Conservation (phyloP, 495 filamentous ascomycete species). For the Penicillium ucsense region DNA sequence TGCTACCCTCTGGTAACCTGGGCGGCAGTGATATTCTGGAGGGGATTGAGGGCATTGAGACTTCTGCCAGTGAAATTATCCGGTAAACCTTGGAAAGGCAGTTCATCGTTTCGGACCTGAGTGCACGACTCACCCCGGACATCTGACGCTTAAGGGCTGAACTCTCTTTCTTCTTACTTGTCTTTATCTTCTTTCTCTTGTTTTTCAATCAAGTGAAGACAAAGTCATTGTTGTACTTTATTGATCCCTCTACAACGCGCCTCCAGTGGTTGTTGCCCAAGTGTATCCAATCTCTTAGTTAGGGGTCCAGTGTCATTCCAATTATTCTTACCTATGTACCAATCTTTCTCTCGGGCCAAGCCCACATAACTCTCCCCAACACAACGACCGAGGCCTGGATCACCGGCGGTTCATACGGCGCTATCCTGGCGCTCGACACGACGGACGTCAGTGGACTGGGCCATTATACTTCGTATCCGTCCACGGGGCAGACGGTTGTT, state of each 20-base stretch:
- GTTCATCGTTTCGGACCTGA: neutral
- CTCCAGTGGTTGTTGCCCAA: too few relatives aligned
- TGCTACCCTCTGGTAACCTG: conserved; percentile 56
- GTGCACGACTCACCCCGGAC: too few relatives aligned
- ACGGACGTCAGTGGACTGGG: conserved; percentile 34
- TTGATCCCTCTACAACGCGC: conserved; percentile 5
- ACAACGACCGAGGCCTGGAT: conserved; percentile 28
- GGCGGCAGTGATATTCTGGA: conserved; percentile 87
- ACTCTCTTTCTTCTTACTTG: too few relatives aligned
- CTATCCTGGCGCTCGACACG: conserved; percentile 42
- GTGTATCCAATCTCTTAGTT: too few relatives aligned
- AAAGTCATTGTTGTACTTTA: too few relatives aligned
- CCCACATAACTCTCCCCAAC: conserved; percentile 41
- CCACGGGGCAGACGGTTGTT: conserved; percentile 27
- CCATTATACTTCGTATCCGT: conserved; percentile 41
- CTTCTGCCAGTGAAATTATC: conserved; percentile 47
- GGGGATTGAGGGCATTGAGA: conserved; percentile 73
- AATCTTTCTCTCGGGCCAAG: conserved; percentile 40
- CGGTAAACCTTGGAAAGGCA: conserved; percentile 7
- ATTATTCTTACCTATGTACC: too few relatives aligned
- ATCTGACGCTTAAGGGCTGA: too few relatives aligned
- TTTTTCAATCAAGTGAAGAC: too few relatives aligned
- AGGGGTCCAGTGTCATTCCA: too few relatives aligned
- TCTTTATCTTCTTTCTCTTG: too few relatives aligned
- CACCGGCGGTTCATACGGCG: conserved; percentile 35